Evolutionary conservation across 176 grass and related monocot species (phyloP).

Genomic region (Carex kokanica): DNA sequence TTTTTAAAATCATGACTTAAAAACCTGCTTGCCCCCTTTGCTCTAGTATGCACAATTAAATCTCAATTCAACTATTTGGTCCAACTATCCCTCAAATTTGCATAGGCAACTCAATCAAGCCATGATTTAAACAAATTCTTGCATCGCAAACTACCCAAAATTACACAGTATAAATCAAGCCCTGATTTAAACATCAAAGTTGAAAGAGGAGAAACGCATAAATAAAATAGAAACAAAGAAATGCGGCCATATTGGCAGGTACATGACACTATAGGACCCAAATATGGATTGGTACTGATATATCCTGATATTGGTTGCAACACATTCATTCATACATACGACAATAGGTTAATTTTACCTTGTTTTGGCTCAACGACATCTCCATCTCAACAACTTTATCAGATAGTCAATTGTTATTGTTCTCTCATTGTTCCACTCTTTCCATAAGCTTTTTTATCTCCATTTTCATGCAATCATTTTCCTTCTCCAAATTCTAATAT

Average conservation of each 20-base stretch:
- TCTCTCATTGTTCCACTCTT: conserved; percentile 44
- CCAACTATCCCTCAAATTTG: too few species aligned
- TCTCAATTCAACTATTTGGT: too few species aligned
- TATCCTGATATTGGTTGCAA: neutral
- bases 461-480: conserved; percentile 54
- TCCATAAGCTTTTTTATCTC: conserved; percentile 38
- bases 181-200: neutral
- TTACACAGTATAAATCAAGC: neutral
- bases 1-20: too few species aligned
- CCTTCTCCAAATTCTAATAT: conserved; percentile 64
- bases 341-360: conserved; percentile 41
- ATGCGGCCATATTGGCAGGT: neutral
- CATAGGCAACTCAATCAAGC: too few species aligned
- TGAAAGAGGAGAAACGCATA: neutral
- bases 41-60: neutral
- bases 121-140: neutral
- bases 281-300: neutral
- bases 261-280: neutral
- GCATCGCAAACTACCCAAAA: neutral
- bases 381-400: conserved; percentile 53
- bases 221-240: neutral
- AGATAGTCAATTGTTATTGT: conserved; percentile 51
- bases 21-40: too few species aligned
- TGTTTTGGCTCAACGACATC: conserved; percentile 48
- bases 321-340: neutral